Evolutionary conservation across 1,284 basidiomycete species (phyloP), one percentile per base, ranked within the genome.

Genomic region (Irpex sp.): DNA sequence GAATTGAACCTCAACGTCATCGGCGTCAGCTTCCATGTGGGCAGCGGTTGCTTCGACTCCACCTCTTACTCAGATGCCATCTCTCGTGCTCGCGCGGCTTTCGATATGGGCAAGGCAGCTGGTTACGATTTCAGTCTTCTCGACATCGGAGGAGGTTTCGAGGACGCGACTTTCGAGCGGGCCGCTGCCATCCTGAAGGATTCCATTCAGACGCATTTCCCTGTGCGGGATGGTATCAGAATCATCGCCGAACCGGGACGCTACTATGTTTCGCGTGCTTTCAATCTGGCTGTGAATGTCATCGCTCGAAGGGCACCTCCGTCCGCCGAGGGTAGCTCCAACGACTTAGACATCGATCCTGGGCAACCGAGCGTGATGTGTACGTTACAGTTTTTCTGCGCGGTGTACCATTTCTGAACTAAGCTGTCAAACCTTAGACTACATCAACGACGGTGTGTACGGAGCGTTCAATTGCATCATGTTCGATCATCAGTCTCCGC

Each of bases 381-480:
- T 94, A 76, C 75, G 92, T 86, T 13, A 15, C 40, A 9, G 58
- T 38, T 61, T 65, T 64, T 64, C 62, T 71, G 62, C 72, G 60
- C 15, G 17, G 54, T 51, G 9, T 17, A 26, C 5, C 60, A 9
- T 55, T 31, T 9, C 58, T 60, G 56, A 52, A 67, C 54, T 13
- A 31, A 56, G 11, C 54, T 34, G 21, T 36, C 34, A 56, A 51
- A 17, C n/a, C 26, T 60, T 64, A 95, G 93, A 97, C 81, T 98
- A 97, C 81, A 94, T 97, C 85, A 97, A 96, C 79, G 96, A 97
- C 76, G 96, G 96, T 55, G 94, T 98, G 49, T 99, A 99, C 77
- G 96, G 97, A 61, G 93, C 97, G 19, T 98, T 99, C 86, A 98
- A 99, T 85, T 91, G 88, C 77, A 88, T 90, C 78, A 81, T 92